Evolutionary conservation across 345 rosid species (phyloP), one percentile per base, ranked within the genome.

Genomic region (Eucalyptus pauciflora): DNA sequence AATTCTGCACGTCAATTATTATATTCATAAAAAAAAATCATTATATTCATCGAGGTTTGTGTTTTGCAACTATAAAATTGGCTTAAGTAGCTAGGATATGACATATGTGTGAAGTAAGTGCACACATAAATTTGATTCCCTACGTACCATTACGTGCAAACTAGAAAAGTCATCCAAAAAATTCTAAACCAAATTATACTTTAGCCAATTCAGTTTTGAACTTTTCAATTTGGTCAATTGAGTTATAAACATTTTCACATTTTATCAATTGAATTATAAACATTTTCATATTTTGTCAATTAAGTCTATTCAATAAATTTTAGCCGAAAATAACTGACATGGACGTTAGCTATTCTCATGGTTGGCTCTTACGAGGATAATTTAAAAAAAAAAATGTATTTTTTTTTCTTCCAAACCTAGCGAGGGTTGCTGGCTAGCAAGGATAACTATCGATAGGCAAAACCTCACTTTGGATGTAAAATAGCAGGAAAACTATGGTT

Each of bases 291-390:
- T 56, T 56, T 1, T 56, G 5, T 25, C 0, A 56, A 10, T 56
- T 56, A 10, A 24, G 6, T 56, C 5, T 22, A 22, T 24, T 18
- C 3, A 6, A 1, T 3, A 24, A 56, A 24, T 24, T 56, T 24
- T 2, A 56, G 1, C 6, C 1, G 0, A 2, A 56, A 56, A 5
- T 24, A 3, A 0, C 13, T 56, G 1, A 56, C 29, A 4, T 24
- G 9, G 11, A 56, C 4, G 0, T 22, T 1, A 0, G 2, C 9
- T 25, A 25, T 24, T 0, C 9, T 10, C 6, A 0, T 9, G 29
- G 0, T 24, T 3, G 2, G 6, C 3, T 1, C 0, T 24, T 22
- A 56, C 5, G 0, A 10, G 2, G 29, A 56, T 22, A 22, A 56
- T 22, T 56, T 56, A 2, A 24, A 22, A 56, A 56, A 56, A 5